Conservation (phyloP, 1,284 basidiomycete species). For the Cryptococcus sp. region DNA sequence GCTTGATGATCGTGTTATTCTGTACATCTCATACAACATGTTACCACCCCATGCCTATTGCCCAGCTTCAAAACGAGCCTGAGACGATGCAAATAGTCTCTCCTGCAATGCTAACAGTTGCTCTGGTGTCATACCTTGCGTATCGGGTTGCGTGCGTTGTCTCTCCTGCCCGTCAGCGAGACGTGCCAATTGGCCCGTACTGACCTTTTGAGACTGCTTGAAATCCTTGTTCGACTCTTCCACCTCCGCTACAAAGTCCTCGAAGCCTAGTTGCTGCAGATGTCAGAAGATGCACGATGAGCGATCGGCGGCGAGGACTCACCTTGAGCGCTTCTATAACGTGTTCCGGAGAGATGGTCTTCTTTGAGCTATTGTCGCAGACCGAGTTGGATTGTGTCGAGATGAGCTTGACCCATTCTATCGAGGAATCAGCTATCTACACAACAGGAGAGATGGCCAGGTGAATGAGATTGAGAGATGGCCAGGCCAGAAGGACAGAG, state of each 20-base stretch:
- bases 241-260: conserved; percentile 87
- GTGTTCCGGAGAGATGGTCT: conserved; percentile 98
- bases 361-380: conserved; percentile 97
- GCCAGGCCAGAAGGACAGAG: no score
- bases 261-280: conserved; percentile 63
- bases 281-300: conserved; percentile 45
- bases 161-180: conserved; percentile 23
- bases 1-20: no score
- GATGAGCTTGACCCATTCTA: conserved; percentile 97
- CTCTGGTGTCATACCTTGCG: conserved; percentile 84
- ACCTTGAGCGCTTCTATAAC: conserved; percentile 89
- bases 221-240: conserved; percentile 83
- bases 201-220: conserved; percentile 36
- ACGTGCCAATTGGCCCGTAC: no score
- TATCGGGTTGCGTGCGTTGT: conserved; percentile 80
- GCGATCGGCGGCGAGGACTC: conserved; percentile 17
- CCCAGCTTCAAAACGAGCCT: conserved; percentile 48
- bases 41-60: neutral
- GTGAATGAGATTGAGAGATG: neutral
- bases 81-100: conserved; percentile 81
- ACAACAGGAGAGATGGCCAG: neutral
- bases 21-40: no score
- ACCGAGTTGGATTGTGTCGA: conserved; percentile 97
- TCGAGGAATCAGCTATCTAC: no score
- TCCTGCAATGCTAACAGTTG: conserved; percentile 85